Evolutionary conservation across 192 early-diverging fungal genomes (phyloP).

Genomic region (Podochytrium sp.): DNA sequence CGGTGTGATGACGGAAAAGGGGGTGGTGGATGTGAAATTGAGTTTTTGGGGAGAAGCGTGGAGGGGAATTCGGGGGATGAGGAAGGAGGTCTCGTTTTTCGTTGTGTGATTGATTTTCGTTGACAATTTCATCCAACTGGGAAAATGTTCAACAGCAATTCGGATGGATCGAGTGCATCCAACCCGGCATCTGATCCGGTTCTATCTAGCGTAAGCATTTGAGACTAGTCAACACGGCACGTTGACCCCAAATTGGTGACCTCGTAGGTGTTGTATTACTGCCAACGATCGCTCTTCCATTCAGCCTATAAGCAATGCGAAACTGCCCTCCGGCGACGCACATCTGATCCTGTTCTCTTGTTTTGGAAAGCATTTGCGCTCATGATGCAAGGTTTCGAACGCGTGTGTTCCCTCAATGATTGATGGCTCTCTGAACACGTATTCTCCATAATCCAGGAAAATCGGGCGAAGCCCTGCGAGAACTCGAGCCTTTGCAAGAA

Average conservation of each 20-base stretch:
- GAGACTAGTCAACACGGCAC: neutral
- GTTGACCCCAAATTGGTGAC: neutral
- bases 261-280: conserved; percentile 41
- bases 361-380: conserved; percentile 51
- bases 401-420: too few species aligned
- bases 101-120: neutral
- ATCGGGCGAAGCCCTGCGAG: conserved; percentile 45
- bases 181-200: conserved; percentile 11
- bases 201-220: neutral
- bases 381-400: conserved; percentile 34
- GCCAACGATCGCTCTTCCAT: conserved; percentile 40
- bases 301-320: conserved; percentile 48
- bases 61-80: neutral
- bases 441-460: too few species aligned
- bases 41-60: conserved; percentile 24
- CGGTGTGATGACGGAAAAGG: conserved; percentile 12
- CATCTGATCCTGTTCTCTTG: conserved; percentile 47
- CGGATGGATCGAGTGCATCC: neutral
- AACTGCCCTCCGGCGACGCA: conserved; percentile 33
- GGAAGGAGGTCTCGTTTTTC: conserved; percentile 21
- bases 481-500: conserved; percentile 49
- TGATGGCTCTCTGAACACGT: too few species aligned
- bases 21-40: conserved; percentile 18
- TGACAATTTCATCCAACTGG: neutral
- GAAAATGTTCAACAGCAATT: conserved; percentile 1